phyloP scores from a whole-genome alignment of 495 filamentous ascomycete species.

The Geoglossum glabrum region DNA sequence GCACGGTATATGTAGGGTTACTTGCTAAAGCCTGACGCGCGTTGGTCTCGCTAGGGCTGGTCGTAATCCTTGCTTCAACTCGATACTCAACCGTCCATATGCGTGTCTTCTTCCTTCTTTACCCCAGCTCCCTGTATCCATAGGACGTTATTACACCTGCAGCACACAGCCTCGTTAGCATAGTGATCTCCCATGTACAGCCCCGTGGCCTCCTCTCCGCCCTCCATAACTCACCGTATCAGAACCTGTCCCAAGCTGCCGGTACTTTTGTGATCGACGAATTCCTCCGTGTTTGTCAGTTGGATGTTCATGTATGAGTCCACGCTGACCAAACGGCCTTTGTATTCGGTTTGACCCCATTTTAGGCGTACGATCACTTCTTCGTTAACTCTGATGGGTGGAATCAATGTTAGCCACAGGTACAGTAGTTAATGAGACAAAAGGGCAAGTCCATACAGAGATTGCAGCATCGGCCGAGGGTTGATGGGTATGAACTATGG shows the following conservation, averaged over 20 bases:
- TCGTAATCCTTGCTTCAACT: background rate
- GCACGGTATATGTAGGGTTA: background rate
- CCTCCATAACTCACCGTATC: slow-evolving; percentile 41
- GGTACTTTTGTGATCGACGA: slow-evolving; percentile 68
- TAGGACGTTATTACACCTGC: slow-evolving; percentile 84
- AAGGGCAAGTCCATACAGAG: slow-evolving; percentile 38
- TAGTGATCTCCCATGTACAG: slow-evolving; percentile 1
- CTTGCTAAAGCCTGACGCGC: background rate
- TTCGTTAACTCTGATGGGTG: slow-evolving; percentile 49
- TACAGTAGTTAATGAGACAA: background rate
- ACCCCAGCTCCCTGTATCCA: slow-evolving; percentile 54
- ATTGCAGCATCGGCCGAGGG: slow-evolving; percentile 75
- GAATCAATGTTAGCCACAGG: background rate
- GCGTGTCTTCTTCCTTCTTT: slow-evolving; percentile 32
- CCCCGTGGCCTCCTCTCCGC: background rate
- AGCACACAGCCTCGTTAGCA: slow-evolving; percentile 6
- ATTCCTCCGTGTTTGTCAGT: slow-evolving; percentile 74
- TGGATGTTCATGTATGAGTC: slow-evolving; percentile 99
- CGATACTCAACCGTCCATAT: slow-evolving; percentile 37
- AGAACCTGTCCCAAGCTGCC: slow-evolving; percentile 74
- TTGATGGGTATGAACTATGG: slow-evolving; percentile 65
- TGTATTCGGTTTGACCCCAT: slow-evolving; percentile 96
- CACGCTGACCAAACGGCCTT: slow-evolving; percentile 71
- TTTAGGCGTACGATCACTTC: slow-evolving; percentile 82
- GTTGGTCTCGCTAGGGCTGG: background rate